Base-by-base conservation (phyloP, 129 eudicot species). In the Flaveria robusta region DNA sequence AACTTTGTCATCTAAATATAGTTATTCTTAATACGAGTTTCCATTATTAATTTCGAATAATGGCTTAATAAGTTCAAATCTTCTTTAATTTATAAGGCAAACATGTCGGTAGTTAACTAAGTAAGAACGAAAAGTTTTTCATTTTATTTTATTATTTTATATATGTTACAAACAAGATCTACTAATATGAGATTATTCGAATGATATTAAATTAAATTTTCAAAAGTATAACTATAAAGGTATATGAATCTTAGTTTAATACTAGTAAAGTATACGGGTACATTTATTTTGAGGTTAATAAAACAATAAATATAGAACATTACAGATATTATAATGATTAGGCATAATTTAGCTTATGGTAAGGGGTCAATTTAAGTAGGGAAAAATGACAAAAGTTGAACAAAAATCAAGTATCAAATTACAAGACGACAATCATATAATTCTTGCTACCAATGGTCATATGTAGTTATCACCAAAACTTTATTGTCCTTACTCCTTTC, bases 391-490 rank as follows among this genome's bases (percentile, higher is more conserved):
- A n/a, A 26, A 43, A 13, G 16, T 11, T 22, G 58, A 41, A 55
- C 69, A 59, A 23, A 78, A 20, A 6, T 60, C 64, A 70, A 62
- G 45, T 13, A 78, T 67, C 77, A 70, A 27, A 22, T 59, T 70
- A 59, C 31, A 60, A 70, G n/a, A 59, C 71, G 82, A 78, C 77
- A 78, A 59, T 34, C 27, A 56, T 62, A 13, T 27, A 69, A 70
- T 41, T 70, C 9, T 18, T 19, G 31, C 43, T 70, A 60, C 76
- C 37, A 77, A n/a, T 55, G 81, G 18, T 68, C 60, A 55, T 7
- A 18, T 39, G 27, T 55, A 60, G 62, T 63, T 67, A 52, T 47
- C 59, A 49, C 49, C 39, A 37, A 34, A 56, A 6, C 4, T 31
- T 14, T 65, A 34, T 43, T 45, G 56, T 5, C 22, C 10, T 15